phyloP scores from a whole-genome alignment of 768 basidiomycete species.

The Boletus coccyginus region DNA sequence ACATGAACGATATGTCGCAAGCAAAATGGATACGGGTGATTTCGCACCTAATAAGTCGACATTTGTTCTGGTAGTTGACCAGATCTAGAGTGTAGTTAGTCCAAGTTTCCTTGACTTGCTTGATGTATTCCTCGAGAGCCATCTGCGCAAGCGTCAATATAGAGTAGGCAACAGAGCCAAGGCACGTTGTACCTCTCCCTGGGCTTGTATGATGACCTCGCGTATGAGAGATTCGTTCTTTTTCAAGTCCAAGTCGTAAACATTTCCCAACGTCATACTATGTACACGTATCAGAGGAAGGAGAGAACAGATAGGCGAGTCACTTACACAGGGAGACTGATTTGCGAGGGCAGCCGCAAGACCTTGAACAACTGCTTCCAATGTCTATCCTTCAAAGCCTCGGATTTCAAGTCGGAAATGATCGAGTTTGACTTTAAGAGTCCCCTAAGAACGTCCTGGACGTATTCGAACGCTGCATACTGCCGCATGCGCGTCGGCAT shows the following conservation, averaged over 20 bases:
- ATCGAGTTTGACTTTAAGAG: slow-evolving; percentile 87
- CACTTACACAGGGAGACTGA: slow-evolving; percentile 70
- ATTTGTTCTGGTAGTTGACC: slow-evolving; percentile 98
- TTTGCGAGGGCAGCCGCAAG: slow-evolving; percentile 69
- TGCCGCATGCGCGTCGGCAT: slow-evolving; percentile 99
- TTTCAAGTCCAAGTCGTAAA: slow-evolving; percentile 96
- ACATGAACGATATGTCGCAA: slow-evolving; percentile 3
- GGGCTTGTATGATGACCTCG: slow-evolving; percentile 94
- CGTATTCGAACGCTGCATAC: slow-evolving; percentile 97
- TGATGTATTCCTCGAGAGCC: slow-evolving; percentile 94
- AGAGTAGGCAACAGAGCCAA: not conserved
- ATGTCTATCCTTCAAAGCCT: slow-evolving; percentile 95
- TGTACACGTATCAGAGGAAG: slow-evolving; percentile 5
- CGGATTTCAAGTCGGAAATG: slow-evolving; percentile 94
- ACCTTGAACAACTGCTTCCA: slow-evolving; percentile 98
- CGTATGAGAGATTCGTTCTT: slow-evolving; percentile 88
- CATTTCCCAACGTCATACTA: slow-evolving; percentile 93
- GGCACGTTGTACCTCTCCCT: slow-evolving; percentile 73
- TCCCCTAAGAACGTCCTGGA: slow-evolving; percentile 85
- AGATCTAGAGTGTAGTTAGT: slow-evolving; percentile 92
- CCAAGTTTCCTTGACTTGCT: slow-evolving; percentile 97
- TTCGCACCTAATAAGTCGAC: slow-evolving; percentile 81
- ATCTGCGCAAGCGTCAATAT: slow-evolving; percentile 50
- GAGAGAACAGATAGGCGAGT: slow-evolving; percentile 8
- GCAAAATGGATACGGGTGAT: not conserved